Conservation (phyloP, 2,329 filamentous ascomycete species). For the Akanthomyces muscarius region DNA sequence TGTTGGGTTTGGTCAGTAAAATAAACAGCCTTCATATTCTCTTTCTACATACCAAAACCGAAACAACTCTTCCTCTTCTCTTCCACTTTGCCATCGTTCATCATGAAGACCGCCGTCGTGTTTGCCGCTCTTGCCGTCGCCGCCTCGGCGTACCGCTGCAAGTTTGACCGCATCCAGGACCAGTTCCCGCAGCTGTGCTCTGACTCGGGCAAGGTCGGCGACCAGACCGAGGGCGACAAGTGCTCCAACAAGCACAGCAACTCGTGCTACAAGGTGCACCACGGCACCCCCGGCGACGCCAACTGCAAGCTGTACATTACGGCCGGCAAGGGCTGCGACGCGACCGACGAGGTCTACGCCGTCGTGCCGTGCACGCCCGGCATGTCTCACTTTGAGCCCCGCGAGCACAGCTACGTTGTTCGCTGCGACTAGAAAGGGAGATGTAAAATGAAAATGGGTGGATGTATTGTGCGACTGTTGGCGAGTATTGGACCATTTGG, state of each 20-base stretch:
- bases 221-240: slow-evolving; percentile 3
- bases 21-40: neutral
- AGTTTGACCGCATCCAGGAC: slow-evolving; percentile 10
- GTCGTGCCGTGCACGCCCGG: slow-evolving; percentile 5
- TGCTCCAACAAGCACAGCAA: slow-evolving; percentile 9
- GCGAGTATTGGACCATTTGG: no score
- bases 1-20: neutral
- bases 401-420: slow-evolving; percentile 7
- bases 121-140: neutral
- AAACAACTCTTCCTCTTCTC: neutral
- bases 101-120: neutral
- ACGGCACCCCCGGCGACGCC: slow-evolving; percentile 7
- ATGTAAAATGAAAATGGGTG: no score
- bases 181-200: slow-evolving; percentile 10
- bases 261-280: slow-evolving; percentile 9
- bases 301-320: slow-evolving; percentile 3
- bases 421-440: neutral
- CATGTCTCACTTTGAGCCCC: slow-evolving; percentile 3
- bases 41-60: neutral
- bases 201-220: slow-evolving; percentile 5
- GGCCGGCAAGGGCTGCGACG: slow-evolving; percentile 8
- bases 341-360: neutral
- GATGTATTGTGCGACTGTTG: no score
- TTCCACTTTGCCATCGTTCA: neutral
- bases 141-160: slow-evolving; percentile 2